Percentiles rank a stretch among this genome's conserved stretches.
Conservation (phyloP, 2,329 filamentous ascomycete species). For the Podosphaera aphanis region DNA sequence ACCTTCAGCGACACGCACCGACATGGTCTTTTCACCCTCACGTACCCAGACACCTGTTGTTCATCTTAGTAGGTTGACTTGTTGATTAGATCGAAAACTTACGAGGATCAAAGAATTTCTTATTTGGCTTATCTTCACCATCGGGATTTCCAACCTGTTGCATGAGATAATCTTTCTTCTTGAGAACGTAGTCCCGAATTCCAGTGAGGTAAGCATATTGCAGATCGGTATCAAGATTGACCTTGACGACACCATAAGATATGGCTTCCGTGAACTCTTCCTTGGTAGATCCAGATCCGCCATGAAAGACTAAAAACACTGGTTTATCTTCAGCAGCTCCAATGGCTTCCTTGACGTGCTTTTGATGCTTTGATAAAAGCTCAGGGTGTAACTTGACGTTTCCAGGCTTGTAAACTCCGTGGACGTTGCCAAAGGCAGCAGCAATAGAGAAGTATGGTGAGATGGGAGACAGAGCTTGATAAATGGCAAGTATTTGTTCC, state of each 20-base stretch:
- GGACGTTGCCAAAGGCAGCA: conserved; percentile 94
- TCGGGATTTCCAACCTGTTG: conserved; percentile 85
- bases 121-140: conserved; percentile 93
- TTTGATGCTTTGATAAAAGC: conserved; percentile 91
- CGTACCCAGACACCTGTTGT: conserved; percentile 53
- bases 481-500: conserved; percentile 82
- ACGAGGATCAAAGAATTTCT: conserved; percentile 57
- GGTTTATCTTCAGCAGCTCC: conserved; percentile 57
- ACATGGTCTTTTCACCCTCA: conserved; percentile 95
- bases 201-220: conserved; percentile 84
- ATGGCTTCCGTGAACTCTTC: conserved; percentile 79
- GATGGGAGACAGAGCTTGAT: conserved; percentile 64
- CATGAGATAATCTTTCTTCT: conserved; percentile 86
- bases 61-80: not conserved
- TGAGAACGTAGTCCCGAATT: conserved; percentile 82
- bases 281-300: conserved; percentile 78
- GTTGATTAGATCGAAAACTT: not conserved
- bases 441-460: conserved; percentile 95
- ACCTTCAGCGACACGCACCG: conserved; percentile 51
- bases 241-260: conserved; percentile 88
- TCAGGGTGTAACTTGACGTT: conserved; percentile 95
- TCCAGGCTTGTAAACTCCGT: conserved; percentile 96
- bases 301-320: conserved; percentile 98
- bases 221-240: conserved; percentile 96
- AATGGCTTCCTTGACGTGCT: conserved; percentile 64